Evolutionary conservation across 2,329 filamentous ascomycete species (phyloP).

Genomic region (Sporothrix variecibatus): DNA sequence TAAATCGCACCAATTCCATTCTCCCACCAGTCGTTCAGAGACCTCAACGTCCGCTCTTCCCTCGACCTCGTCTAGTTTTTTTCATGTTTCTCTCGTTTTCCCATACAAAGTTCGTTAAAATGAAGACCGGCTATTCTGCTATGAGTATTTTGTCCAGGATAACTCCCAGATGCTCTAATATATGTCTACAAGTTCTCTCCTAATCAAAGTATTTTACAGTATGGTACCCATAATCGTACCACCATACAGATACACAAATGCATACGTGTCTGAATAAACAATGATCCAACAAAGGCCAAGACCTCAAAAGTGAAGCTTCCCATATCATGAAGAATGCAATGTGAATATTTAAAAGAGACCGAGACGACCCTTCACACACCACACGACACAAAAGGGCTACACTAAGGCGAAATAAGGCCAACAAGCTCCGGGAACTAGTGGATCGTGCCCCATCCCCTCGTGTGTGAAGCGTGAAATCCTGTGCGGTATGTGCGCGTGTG

Average conservation of each 20-base stretch:
- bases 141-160: too few relatives aligned
- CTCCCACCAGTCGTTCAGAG: slow-evolving; percentile 14
- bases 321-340: neutral
- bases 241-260: too few relatives aligned
- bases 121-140: too few relatives aligned
- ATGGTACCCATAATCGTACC: neutral
- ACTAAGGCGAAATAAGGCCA: neutral
- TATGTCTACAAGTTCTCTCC: too few relatives aligned
- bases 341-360: neutral
- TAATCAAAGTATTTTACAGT: neutral
- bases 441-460: neutral
- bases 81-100: neutral
- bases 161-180: too few relatives aligned
- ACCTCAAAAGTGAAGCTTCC: neutral
- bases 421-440: slow-evolving; percentile 16
- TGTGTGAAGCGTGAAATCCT: neutral
- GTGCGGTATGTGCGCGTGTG: neutral
- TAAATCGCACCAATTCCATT: neutral
- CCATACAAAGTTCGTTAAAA: neutral
- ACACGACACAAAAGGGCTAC: neutral
- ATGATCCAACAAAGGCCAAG: too few relatives aligned
- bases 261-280: too few relatives aligned
- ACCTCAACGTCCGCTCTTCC: slow-evolving; percentile 19
- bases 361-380: neutral
- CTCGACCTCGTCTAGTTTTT: neutral